A percentile compares a stretch with the other conserved stretches of the same genome.
phyloP scores from a whole-genome alignment of 139 green algal genomes.

The Chlamydomonas eustigma region DNA sequence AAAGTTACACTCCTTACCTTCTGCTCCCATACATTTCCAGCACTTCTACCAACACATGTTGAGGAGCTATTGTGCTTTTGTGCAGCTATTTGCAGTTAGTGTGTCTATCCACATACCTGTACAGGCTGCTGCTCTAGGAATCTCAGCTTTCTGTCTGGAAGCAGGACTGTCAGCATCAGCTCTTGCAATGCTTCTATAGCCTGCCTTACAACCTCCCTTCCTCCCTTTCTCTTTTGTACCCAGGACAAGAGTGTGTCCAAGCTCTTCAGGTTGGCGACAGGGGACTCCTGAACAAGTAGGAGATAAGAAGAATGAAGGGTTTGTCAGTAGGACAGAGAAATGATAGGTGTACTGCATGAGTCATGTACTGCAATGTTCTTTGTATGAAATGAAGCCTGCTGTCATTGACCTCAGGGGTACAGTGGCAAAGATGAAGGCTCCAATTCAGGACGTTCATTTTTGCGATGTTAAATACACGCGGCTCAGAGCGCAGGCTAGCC shows the following conservation, averaged over 20 bases:
- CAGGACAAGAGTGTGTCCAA: slow-evolving; percentile 77
- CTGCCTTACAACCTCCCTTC: slow-evolving; percentile 44
- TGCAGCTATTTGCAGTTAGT: no score
- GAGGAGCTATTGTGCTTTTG: no score
- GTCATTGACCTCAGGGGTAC: no score
- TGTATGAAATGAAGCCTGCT: no score
- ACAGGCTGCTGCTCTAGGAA: slow-evolving; percentile 60
- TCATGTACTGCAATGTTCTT: no score
- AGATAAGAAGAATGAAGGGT: not conserved
- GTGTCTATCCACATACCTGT: slow-evolving; percentile 26
- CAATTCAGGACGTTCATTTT: slow-evolving; percentile 6
- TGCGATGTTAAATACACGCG: slow-evolving; percentile 22
- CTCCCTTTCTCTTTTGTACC: slow-evolving; percentile 57
- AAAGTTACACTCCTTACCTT: no score
- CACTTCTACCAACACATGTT: no score
- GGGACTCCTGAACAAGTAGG: slow-evolving; percentile 58
- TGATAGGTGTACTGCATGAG: not conserved
- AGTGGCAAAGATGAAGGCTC: no score
- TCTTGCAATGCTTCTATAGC: slow-evolving; percentile 76
- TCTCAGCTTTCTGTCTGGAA: slow-evolving; percentile 85
- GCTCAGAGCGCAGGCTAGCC: slow-evolving; percentile 15
- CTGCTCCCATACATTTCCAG: no score
- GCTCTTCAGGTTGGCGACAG: slow-evolving; percentile 59
- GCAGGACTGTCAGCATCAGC: slow-evolving; percentile 73
- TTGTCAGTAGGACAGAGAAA: not conserved